Evolutionary conservation across 495 filamentous ascomycete species (phyloP).

Genomic region (Aspergillus sclerotiicarbonarius): DNA sequence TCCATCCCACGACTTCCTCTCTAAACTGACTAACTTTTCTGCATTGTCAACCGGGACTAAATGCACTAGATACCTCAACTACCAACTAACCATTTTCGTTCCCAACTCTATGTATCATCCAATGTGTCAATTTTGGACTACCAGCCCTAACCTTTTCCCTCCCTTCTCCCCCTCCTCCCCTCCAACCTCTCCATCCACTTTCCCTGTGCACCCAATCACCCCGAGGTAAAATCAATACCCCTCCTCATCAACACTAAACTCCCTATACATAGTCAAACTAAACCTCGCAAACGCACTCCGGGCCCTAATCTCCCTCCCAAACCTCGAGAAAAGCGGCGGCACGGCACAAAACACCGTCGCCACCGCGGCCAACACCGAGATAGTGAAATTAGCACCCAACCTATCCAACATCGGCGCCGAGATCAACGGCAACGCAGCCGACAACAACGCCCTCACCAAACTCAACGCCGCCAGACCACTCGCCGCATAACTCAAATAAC

Average conservation of each 20-base stretch:
- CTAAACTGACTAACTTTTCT: too few relatives aligned
- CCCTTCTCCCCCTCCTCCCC: neutral
- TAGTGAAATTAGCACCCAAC: constrained; percentile 44
- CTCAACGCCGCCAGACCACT: constrained; percentile 52
- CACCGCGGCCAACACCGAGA: constrained; percentile 43
- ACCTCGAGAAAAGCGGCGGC: constrained; percentile 45
- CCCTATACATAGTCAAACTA: constrained; percentile 41
- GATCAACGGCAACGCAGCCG: constrained; percentile 48
- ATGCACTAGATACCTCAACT: too few relatives aligned
- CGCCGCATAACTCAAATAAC: constrained; percentile 52
- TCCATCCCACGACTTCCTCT: too few relatives aligned
- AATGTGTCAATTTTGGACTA: too few relatives aligned
- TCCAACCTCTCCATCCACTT: neutral
- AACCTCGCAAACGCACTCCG: constrained; percentile 50
- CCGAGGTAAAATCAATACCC: constrained; percentile 20
- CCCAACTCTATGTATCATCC: too few relatives aligned
- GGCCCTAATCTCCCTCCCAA: constrained; percentile 42
- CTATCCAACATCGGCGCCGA: constrained; percentile 42
- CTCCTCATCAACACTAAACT: constrained; percentile 27
- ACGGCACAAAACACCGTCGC: constrained; percentile 47
- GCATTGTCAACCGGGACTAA: too few relatives aligned
- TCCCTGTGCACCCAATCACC: too few relatives aligned
- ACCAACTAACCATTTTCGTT: too few relatives aligned
- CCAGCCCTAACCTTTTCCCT: too few relatives aligned
- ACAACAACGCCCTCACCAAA: constrained; percentile 46